Evolutionary conservation across 192 early-diverging fungal genomes (phyloP), one percentile per base, ranked within the genome.

Genomic region (Linnemannia schmuckeri): DNA sequence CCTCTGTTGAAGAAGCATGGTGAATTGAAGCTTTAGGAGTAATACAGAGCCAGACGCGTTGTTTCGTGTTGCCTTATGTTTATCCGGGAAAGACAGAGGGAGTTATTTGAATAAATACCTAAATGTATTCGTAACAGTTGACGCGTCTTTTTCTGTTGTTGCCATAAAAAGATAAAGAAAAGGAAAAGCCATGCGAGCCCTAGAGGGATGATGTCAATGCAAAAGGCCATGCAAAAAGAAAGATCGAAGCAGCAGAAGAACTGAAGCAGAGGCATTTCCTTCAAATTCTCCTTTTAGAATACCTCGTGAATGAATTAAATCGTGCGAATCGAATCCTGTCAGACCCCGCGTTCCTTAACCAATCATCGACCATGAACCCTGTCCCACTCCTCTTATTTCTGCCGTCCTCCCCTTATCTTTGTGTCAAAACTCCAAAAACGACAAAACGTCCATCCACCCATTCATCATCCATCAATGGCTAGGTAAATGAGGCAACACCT

Each of bases 1-100:
- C 81, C 81, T 2, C 49, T 82, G 75, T 30, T 82, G 24, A 82
- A 82, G 46, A 72, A 74, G 41, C 76, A 82, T 73, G 75, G 81
- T 57, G 81, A 82, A 6, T 10, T 82, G 17, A 82, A 82, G 81
- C 81, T 82, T 37, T 77, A 72, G 42, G 27, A 24, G 47, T 24
- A 0, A 22, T 49, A 52, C n/a, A 6, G 22, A 24, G 13, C 8
- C 13, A 42, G 37, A 44, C 42, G n/a, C 46, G 46, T 46, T 15
- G 44, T n/a, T 73, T 73, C 13, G 49, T 18, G 18, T 22, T 18
- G 47, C 18, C 4, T 52, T 22, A 22, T 22, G 49, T 57, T 7
- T 55, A 17, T 55, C 20, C 22, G 2, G 22, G 22, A 24, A 20
- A 24, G 52, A 55, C 17, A 10, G 55, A 57, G n/a, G 27, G 52